These are phyloP conservation scores for Pisolithus microcarpus DNA, from an alignment of 768 basidiomycete species.

Conservation along the genomic window DNA sequence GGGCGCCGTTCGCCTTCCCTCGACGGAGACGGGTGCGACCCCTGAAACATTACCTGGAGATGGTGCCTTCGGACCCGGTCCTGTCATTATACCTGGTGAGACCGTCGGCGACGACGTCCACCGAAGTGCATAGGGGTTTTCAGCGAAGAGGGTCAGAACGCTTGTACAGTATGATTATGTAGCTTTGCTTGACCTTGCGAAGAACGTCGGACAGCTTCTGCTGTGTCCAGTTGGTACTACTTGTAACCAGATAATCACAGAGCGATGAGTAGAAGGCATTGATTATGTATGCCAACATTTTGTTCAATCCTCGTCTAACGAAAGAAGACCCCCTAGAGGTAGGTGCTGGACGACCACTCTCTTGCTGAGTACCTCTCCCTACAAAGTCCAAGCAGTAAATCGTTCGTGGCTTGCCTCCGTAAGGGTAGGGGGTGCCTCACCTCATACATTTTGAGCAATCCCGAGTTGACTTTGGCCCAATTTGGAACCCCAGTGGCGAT, in stretches of 20 bases:
- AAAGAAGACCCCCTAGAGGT: conserved; percentile 64
- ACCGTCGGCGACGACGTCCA: conserved; percentile 14
- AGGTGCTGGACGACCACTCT: conserved; percentile 96
- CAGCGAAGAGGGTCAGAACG: no score
- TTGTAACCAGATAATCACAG: no score
- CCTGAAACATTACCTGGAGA: conserved; percentile 20
- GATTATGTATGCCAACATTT: no score
- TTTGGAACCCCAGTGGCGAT: conserved; percentile 84
- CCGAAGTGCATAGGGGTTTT: not conserved
- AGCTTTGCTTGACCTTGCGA: no score
- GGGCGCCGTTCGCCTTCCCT: conserved; percentile 15
- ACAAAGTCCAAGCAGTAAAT: not conserved
- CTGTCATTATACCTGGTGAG: conserved; percentile 23
- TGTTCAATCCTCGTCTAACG: not conserved
- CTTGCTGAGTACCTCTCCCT: conserved; percentile 90
- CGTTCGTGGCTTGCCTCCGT: not conserved
- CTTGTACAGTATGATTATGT: no score
- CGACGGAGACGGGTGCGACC: conserved; percentile 15
- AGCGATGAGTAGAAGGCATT: no score
- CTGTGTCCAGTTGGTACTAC: no score
- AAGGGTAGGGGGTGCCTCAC: conserved; percentile 27
- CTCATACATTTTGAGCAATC: conserved; percentile 95
- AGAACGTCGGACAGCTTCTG: no score
- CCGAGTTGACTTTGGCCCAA: conserved; percentile 87
- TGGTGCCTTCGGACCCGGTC: conserved; percentile 22